phyloP scores from a whole-genome alignment of 2,329 filamentous ascomycete genomes.

The Hypoxylon sp. region DNA sequence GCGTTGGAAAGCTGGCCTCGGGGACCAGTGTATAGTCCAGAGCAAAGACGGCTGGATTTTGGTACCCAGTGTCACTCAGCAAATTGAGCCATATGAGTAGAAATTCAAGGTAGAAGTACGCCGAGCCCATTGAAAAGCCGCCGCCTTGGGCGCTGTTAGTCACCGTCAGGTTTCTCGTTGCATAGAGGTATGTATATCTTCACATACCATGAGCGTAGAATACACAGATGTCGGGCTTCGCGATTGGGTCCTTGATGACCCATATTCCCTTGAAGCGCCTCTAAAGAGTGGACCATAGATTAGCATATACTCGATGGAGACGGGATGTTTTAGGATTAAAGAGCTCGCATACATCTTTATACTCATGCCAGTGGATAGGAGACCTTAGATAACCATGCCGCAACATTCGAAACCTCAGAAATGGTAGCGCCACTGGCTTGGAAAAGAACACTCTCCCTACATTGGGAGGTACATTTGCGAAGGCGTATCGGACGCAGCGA shows the following conservation, averaged over 20 bases:
- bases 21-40: constrained; percentile 87
- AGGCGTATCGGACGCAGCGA: constrained; percentile 83
- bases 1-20: constrained; percentile 79
- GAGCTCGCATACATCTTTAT: constrained; percentile 60
- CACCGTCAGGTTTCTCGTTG: constrained; percentile 5
- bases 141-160: constrained; percentile 68
- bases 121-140: constrained; percentile 86
- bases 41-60: constrained; percentile 83
- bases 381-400: constrained; percentile 76
- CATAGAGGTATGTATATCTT: constrained; percentile 65
- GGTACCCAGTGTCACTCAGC: constrained; percentile 75
- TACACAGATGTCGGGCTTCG: constrained; percentile 80
- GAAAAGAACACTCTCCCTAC: constrained; percentile 85
- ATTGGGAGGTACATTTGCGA: constrained; percentile 76
- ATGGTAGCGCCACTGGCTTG: constrained; percentile 79
- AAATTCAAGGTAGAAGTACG: constrained; percentile 89
- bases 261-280: constrained; percentile 75
- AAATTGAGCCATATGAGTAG: constrained; percentile 79
- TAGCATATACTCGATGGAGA: constrained; percentile 23
- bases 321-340: background rate
- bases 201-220: constrained; percentile 83
- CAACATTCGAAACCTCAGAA: constrained; percentile 81
- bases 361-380: constrained; percentile 75
- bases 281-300: constrained; percentile 51
- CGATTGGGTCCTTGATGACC: constrained; percentile 73